Percentiles rank a stretch among this genome's conserved stretches.
Evolutionary conservation across 1,284 basidiomycete species (phyloP).

Genomic region (Trichosporon asahii): DNA sequence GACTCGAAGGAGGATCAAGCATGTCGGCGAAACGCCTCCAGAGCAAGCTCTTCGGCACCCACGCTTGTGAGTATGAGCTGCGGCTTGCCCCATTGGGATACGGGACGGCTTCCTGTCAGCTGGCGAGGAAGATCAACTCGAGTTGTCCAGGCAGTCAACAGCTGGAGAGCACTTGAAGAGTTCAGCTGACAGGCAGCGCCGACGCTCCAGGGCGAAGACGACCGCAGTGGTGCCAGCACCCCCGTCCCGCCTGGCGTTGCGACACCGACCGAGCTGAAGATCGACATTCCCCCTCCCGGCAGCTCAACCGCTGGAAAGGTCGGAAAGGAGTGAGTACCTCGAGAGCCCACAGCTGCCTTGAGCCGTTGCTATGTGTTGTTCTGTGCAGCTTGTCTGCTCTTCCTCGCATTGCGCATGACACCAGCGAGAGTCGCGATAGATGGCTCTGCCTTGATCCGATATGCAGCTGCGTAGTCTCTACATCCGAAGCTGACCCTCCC

Average conservation of each 20-base stretch:
- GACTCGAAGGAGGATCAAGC: not conserved
- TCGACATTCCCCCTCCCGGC: slow-evolving; percentile 67
- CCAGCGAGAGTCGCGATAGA: no score
- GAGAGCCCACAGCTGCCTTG: no score
- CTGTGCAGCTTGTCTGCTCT: not conserved
- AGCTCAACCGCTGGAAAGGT: not conserved
- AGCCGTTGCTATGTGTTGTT: not conserved
- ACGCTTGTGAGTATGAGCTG: not conserved
- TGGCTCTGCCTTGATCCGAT: no score
- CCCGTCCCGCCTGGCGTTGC: not conserved
- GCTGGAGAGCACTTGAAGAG: slow-evolving; percentile 37
- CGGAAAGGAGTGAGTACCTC: slow-evolving; percentile 3
- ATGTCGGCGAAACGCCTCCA: slow-evolving; percentile 64
- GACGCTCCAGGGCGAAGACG: not conserved
- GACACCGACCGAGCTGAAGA: slow-evolving; percentile 57
- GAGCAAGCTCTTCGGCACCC: slow-evolving; percentile 65
- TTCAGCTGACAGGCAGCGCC: not conserved
- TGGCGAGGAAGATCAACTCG: not conserved
- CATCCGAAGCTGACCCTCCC: not conserved
- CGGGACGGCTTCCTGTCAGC: no score
- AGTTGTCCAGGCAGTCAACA: not conserved
- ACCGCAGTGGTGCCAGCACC: slow-evolving; percentile 11
- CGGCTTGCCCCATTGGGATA: not conserved
- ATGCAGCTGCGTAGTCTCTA: no score
- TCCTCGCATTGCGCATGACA: no score